Conservation (phyloP, 805 yeast species). For the Saturnispora dispora region DNA sequence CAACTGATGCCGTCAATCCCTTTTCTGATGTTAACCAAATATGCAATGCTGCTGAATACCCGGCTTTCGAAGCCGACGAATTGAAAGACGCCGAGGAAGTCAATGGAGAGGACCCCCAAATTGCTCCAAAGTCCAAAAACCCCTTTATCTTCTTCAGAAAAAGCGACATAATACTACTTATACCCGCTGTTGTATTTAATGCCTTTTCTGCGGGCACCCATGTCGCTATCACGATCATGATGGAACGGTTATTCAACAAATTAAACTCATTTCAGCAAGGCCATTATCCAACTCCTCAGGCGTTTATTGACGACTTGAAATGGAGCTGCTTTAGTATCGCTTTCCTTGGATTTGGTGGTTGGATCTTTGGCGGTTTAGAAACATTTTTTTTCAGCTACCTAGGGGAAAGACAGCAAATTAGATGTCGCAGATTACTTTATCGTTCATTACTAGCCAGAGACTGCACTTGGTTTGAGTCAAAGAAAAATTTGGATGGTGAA, state of each 20-base stretch:
- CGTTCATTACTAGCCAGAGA: slow-evolving; percentile 36
- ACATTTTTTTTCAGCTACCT: slow-evolving; percentile 53
- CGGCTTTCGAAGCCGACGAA: neutral
- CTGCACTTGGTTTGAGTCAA: slow-evolving; percentile 55
- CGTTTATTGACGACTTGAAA: slow-evolving; percentile 32
- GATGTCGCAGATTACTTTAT: slow-evolving; percentile 43
- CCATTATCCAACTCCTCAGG: slow-evolving; percentile 18
- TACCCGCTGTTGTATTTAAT: slow-evolving; percentile 25
- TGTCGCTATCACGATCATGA: slow-evolving; percentile 52
- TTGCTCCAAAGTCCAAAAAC: slow-evolving; percentile 6
- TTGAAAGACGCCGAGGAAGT: neutral
- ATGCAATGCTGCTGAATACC: neutral
- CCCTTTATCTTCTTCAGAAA: slow-evolving; percentile 22
- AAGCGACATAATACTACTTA: slow-evolving; percentile 19
- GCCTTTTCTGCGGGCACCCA: slow-evolving; percentile 46
- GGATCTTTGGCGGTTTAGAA: slow-evolving; percentile 43
- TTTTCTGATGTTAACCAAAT: neutral
- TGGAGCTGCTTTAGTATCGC: slow-evolving; percentile 30
- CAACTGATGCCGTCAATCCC: neutral
- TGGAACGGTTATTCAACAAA: slow-evolving; percentile 53
- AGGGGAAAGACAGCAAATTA: slow-evolving; percentile 61
- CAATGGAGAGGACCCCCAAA: neutral
- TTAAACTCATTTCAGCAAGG: slow-evolving; percentile 30
- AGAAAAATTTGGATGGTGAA: slow-evolving; percentile 52
- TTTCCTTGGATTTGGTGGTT: slow-evolving; percentile 38